Evolutionary conservation across 2,329 filamentous ascomycete species (phyloP).

Genomic region (Emergomyces orientalis): DNA sequence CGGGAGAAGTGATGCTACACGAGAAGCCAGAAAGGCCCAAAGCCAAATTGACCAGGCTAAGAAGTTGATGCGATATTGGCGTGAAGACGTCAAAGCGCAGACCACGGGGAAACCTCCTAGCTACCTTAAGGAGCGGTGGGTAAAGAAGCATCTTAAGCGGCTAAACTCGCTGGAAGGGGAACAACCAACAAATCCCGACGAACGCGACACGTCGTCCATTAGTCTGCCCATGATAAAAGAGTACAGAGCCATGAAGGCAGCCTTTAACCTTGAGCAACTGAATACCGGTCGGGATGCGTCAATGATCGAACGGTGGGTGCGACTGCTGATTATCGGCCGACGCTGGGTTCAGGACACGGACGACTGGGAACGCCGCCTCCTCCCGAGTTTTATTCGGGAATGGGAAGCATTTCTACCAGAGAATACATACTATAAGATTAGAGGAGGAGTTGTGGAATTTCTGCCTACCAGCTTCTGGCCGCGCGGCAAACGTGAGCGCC

Average conservation of each 20-base stretch:
- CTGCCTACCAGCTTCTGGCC: constrained; percentile 19
- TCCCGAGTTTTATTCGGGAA: constrained; percentile 41
- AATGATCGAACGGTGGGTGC: constrained; percentile 14
- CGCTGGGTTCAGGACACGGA: constrained; percentile 15
- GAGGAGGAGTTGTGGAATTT: constrained; percentile 35
- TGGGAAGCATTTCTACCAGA: constrained; percentile 41
- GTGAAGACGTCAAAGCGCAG: background rate
- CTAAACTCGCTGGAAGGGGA: background rate
- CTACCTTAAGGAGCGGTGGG: background rate
- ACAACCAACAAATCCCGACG: background rate
- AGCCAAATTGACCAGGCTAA: no score
- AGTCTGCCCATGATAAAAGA: constrained; percentile 1
- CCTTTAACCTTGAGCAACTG: constrained; percentile 3
- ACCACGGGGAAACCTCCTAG: background rate
- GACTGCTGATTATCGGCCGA: constrained; percentile 12
- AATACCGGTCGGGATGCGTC: constrained; percentile 6
- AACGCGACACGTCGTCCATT: background rate
- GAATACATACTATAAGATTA: constrained; percentile 28
- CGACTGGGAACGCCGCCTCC: constrained; percentile 26
- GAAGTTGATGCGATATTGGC: background rate
- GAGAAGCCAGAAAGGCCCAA: background rate
- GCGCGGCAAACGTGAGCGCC: constrained; percentile 7
- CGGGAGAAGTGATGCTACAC: background rate
- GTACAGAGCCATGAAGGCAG: constrained; percentile 4
- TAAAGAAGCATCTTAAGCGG: background rate